Base-by-base conservation (phyloP, 1,284 basidiomycete species). In the Ustilago esculenta region DNA sequence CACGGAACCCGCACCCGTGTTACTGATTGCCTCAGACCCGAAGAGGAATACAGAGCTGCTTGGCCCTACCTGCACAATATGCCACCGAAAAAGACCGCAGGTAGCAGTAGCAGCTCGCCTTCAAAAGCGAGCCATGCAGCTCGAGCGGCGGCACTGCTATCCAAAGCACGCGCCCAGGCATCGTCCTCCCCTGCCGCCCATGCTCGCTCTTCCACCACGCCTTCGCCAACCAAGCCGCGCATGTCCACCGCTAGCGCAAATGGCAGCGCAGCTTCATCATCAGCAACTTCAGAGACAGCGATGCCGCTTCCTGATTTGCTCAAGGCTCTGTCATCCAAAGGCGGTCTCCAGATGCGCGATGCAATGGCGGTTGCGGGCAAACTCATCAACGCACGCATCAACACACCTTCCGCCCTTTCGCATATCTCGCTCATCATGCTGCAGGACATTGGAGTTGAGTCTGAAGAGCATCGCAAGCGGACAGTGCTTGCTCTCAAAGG, bases 281-380 rank as follows among this genome's bases (percentile, higher is more conserved):
- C 48, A 1, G 53, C 34, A 5, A 32, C 15, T 12, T 36, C 41
- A 11, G 45, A 66, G 25, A 21, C 20, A 15, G 47, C 54, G 4
- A 63, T 73, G 40, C 61, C 66, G 4, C 50, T 73, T 2, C 57
- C 71, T 8, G 66, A 73, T 21, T 24, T 73, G 17, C 58, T 73
- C 57, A 66, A 69, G 34, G 60, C 61, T 6, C 50, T 73, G 4
- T 56, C 61, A 10, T 55, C 59, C 15, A 72, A 58, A 52, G 68
- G 68, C 32, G 68, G 68, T 0, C 46, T 76, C 21, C 23, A 65
- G 0, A 61, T 76, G 64, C 56, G 60, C 18, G 75, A 76, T 17
- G 68, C 75, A 3, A 76, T 77, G 61, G 57, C 67, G 1, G 46
- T 77, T 0, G 69, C 75, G 4, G 75, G 71, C 9, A 75, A 77